Evolutionary conservation across 306 rosid species (phyloP).

Genomic region (Hippophae rhamnoides): DNA sequence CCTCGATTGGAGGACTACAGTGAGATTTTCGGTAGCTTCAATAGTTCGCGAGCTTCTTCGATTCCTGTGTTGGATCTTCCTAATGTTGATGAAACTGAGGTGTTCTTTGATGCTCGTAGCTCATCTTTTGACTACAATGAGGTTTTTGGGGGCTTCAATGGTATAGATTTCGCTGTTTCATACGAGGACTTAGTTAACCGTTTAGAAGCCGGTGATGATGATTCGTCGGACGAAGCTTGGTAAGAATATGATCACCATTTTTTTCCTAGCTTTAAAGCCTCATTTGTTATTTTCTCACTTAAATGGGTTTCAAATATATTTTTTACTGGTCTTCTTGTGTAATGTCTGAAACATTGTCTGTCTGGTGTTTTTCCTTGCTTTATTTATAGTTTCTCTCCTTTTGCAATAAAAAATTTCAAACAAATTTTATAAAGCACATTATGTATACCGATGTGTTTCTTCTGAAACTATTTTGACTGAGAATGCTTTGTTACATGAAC

Average conservation of each 20-base stretch:
- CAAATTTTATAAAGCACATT: too few relatives aligned
- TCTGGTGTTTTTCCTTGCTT: background rate
- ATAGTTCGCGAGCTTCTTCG: slow-evolving; percentile 64
- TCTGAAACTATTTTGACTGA: background rate
- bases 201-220: slow-evolving; percentile 18
- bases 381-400: background rate
- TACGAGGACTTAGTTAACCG: slow-evolving; percentile 53
- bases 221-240: slow-evolving; percentile 70
- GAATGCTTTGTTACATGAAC: slow-evolving; percentile 6
- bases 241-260: slow-evolving; percentile 26
- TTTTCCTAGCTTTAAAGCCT: background rate
- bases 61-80: slow-evolving; percentile 91
- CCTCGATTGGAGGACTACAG: slow-evolving; percentile 88
- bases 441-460: background rate
- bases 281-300: too few relatives aligned
- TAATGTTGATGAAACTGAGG: slow-evolving; percentile 47
- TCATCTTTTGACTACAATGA: slow-evolving; percentile 61
- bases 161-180: slow-evolving; percentile 50
- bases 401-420: background rate
- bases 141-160: slow-evolving; percentile 58
- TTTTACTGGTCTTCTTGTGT: background rate
- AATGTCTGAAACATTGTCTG: background rate
- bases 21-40: slow-evolving; percentile 77
- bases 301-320: too few relatives aligned
- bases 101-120: slow-evolving; percentile 52